Base-by-base conservation (phyloP, 495 filamentous ascomycete genomes). In the Daldinia decipiens region DNA sequence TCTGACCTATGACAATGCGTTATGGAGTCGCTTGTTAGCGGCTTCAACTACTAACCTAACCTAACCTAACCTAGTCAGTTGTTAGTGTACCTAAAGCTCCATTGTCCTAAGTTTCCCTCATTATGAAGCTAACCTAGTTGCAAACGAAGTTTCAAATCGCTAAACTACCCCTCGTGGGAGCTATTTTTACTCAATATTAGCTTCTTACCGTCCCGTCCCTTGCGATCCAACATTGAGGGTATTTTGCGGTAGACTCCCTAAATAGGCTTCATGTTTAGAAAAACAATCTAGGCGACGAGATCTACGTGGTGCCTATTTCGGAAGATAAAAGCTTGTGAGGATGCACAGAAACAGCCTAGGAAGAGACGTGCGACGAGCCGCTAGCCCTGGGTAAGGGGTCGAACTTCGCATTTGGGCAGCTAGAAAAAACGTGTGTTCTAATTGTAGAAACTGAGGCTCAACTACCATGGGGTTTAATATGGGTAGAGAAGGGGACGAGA, bases 361-460 rank as follows among this genome's bases (percentile, higher is more conserved):
- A 47, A 5, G 17, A 15, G 19, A 24, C 8, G 2, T 47, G 43
- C 19, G 43, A 47, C 8, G 8, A 47, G 9, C 19, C 43, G 9
- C 43, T 47, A 47, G 43, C 19, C 19, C 19, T 47, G 43, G 19
- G 43, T 47, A 47, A 21, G 43, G 43, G 43, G 43, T 47, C 4
- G 21, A 24, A 24, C 9, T 21, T 24, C 19, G 43, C 19, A 47
- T 47, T 47, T 24, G 43, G 15, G 39, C 13, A 40, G 19, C 43
- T 47, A 24, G 19, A 47, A 24, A 24, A 64, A n/a, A 15, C 12
- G 13, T 39, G 47, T 3, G 29, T 21, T 54, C 64, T 67, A 59
- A 54, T 43, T 54, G 64, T 39, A 59, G 64, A 32, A 67, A 24
- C 50, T 17, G 26, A 47, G 36, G 43, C 56, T 53, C 24, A 54